These are phyloP conservation scores for Rhodotorula sp. DNA, from an alignment of 1,284 basidiomycete genomes.

Conservation along the genomic window DNA sequence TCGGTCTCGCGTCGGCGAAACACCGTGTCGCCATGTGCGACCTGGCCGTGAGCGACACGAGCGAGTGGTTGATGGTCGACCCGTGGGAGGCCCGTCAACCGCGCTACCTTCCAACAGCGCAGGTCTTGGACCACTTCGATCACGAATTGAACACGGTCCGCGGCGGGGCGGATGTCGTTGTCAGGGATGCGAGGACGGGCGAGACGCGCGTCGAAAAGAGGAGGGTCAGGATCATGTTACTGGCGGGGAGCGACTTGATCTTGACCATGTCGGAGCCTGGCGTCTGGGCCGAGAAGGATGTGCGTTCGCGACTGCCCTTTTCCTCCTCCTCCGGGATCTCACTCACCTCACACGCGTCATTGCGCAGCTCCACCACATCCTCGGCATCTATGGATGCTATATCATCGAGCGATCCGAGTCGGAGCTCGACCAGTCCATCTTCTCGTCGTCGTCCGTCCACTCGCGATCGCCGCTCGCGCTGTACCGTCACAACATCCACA, in stretches of 20 bases:
- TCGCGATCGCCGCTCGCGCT: conserved; percentile 39
- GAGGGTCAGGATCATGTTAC: conserved; percentile 72
- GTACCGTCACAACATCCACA: conserved; percentile 77
- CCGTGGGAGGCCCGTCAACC: conserved; percentile 46
- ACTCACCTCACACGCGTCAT: background rate
- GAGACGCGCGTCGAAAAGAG: conserved; percentile 46
- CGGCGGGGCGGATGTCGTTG: conserved; percentile 40
- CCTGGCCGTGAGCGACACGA: conserved; percentile 42
- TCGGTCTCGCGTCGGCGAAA: conserved; percentile 42
- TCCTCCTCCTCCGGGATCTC: conserved; percentile 10
- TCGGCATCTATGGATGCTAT: conserved; percentile 88
- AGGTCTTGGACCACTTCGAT: conserved; percentile 47
- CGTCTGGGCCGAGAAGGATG: conserved; percentile 93
- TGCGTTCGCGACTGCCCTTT: conserved; percentile 52
- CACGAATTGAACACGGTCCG: conserved; percentile 43
- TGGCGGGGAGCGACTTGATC: conserved; percentile 96
- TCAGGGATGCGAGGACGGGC: conserved; percentile 33
- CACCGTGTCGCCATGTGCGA: conserved; percentile 47
- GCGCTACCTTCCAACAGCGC: conserved; percentile 46
- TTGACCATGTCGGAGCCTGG: conserved; percentile 98
- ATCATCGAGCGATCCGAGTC: conserved; percentile 95
- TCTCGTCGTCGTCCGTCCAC: conserved; percentile 42
- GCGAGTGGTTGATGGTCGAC: conserved; percentile 47
- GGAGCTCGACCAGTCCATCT: conserved; percentile 60
- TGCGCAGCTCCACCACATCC: conserved; percentile 82